Conservation (phyloP, 495 filamentous ascomycete genomes). For the Neurospora sp. region DNA sequence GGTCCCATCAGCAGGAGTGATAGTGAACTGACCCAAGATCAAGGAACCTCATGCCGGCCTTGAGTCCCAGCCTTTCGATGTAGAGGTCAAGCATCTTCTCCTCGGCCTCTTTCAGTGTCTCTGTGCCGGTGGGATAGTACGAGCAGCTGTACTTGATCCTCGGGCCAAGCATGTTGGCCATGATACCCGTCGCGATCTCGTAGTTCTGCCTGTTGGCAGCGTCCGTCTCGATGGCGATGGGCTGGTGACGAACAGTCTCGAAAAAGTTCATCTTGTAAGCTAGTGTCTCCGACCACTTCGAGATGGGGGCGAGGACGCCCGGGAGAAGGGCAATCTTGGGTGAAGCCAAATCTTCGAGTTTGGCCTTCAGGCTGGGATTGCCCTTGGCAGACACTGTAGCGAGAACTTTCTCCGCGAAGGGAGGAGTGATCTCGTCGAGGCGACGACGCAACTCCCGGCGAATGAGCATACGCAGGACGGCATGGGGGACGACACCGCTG, state of each 20-base stretch:
- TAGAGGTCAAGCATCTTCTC: constrained; percentile 53
- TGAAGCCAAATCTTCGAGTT: constrained; percentile 8
- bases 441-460: constrained; percentile 45
- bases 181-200: constrained; percentile 52
- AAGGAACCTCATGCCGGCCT: constrained; percentile 49
- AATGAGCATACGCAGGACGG: constrained; percentile 47
- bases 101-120: constrained; percentile 52
- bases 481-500: constrained; percentile 47
- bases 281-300: constrained; percentile 22
- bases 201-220: constrained; percentile 57
- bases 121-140: constrained; percentile 45
- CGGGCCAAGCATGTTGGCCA: constrained; percentile 45
- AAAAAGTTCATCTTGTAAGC: constrained; percentile 49
- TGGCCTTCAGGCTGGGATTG: neutral
- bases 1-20: neutral
- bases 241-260: constrained; percentile 36
- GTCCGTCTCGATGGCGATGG: constrained; percentile 53
- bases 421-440: constrained; percentile 28
- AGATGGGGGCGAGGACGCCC: neutral
- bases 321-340: constrained; percentile 25
- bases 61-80: constrained; percentile 42
- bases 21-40: constrained; percentile 47
- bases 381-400: neutral
- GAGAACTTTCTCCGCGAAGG: neutral
- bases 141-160: constrained; percentile 56